Evolutionary conservation across 2,329 filamentous ascomycete species (phyloP), one percentile per base, ranked within the genome.

Genomic region (Stachybotrys chlorohalonatus): DNA sequence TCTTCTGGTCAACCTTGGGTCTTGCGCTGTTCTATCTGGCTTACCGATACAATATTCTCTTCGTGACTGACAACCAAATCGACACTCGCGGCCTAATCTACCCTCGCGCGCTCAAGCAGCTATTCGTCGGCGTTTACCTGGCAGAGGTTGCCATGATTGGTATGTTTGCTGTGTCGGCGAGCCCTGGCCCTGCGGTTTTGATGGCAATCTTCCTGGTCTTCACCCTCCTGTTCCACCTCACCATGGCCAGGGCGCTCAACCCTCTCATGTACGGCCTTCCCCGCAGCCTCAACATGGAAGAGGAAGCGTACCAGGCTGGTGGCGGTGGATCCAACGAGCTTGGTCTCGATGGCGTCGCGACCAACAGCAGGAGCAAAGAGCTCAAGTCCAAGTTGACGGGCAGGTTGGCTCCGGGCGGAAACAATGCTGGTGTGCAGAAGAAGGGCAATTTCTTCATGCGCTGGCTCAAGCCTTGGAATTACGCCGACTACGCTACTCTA

Each of bases 1-100:
- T 95, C 16, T 84, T 86, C 47, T 95, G 95, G 69, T 88, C 89
- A 0, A 84, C 86, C 1, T 74, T 92, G 46, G 90, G 87, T 39
- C 81, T 96, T 58, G 81, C 77, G 47, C 74, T 95, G 51, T 89
- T 95, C 74, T 94, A 95, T 70, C 77, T 90, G 53, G 87, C 89
- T 53, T 95, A 91, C 74, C 83, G 88, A 45, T 95, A 96, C 78
- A 92, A 93, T 70, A 70, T 96, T 53, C 76, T 96, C 24, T 96
- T 89, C 67, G 88, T 94, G 13, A 86, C 83, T 51, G 87, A 91
- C 60, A 81, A 87, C 11, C 77, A 84, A 58, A 84, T 95, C 59
- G 92, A 97, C 66, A 96, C 91, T 51, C 90, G 90, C 64, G 93
- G 94, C 51, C 83, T 93, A 24, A 85, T 90, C 64, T 97, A 96